A percentile compares a stretch with the other conserved stretches of the same genome.
phyloP scores from a whole-genome alignment of 169 alveolate genomes.

The Plasmodium blacklocki region DNA sequence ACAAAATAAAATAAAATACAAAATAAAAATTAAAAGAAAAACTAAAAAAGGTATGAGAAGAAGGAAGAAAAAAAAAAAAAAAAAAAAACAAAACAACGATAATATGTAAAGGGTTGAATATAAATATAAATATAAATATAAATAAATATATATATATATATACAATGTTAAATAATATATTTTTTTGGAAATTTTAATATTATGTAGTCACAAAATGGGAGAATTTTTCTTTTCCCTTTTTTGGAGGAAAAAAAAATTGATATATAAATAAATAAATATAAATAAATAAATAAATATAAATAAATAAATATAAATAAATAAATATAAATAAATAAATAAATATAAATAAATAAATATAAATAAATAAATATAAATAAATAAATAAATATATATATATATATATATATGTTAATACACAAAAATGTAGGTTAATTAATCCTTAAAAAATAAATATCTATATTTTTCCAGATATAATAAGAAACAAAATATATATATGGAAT shows the following conservation, averaged over 20 bases:
- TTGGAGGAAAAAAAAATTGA: neutral
- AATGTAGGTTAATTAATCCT: neutral
- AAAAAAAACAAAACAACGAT: neutral
- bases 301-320: no score
- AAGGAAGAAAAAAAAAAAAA: neutral
- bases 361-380: neutral
- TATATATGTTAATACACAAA: neutral
- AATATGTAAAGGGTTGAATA: neutral
- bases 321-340: neutral
- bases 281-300: no score
- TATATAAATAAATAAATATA: neutral
- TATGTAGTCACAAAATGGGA: no score
- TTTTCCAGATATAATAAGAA: neutral
- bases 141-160: constrained; percentile 12
- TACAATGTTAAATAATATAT: neutral
- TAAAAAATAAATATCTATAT: neutral
- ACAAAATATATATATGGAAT: neutral
- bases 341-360: neutral
- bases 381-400: neutral
- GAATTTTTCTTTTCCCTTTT: no score
- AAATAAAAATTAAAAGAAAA: no score
- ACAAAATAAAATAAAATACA: no score
- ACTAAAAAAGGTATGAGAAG: neutral
- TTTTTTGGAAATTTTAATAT: neutral
- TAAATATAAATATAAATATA: neutral